Base-by-base conservation (phyloP, 768 basidiomycete genomes). In the Psilocybe cubensis region DNA sequence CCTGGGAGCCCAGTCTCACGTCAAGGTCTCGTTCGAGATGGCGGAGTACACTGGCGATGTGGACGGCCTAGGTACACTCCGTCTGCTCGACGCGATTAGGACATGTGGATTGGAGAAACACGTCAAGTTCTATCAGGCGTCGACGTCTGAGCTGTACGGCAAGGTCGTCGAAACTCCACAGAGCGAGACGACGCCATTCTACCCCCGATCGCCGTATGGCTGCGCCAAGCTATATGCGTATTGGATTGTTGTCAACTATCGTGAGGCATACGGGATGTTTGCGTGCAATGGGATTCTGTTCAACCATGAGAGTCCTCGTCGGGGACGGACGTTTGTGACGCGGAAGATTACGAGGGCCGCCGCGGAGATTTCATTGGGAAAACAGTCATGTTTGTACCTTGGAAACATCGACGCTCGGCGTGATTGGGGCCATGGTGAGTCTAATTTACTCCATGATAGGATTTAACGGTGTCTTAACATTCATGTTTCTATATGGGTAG, bases 21-120 rank as follows among this genome's bases (percentile, higher is more conserved):
- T 98, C 79, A 98, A 98, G 74, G 96, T 98, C 63, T 97, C 95
- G 24, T 98, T 98, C 73, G 96, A 98, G 74, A 96, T 98, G 94
- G 93, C 96, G 23, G 96, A 98, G 75, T 98, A 98, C 78, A 98
- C 96, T 0, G 95, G 92, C 49, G 96, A 98, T 68, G 96, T 98
- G 47, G 96, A 98, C 66, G 96, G 89, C 7, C 82, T 98, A 38
- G 96, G 96, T 52, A 98, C 96, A 5, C 85, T 98, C 46, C 92
- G 96, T 64, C 84, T 98, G 57, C 89, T 98, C 56, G 96, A 98
- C 67, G 96, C 96, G 53, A 88, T 98, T 72, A 87, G 96, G 40
- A 98, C 96, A 7, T 95, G 94, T 72, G 96, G 96, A 3, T 84
- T 98, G 58, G 92, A 96, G 71, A 88, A 91, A 66, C 91, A 96